Conservation (phyloP, 2,329 filamentous ascomycete genomes). For the Trichoderma koningii region DNA sequence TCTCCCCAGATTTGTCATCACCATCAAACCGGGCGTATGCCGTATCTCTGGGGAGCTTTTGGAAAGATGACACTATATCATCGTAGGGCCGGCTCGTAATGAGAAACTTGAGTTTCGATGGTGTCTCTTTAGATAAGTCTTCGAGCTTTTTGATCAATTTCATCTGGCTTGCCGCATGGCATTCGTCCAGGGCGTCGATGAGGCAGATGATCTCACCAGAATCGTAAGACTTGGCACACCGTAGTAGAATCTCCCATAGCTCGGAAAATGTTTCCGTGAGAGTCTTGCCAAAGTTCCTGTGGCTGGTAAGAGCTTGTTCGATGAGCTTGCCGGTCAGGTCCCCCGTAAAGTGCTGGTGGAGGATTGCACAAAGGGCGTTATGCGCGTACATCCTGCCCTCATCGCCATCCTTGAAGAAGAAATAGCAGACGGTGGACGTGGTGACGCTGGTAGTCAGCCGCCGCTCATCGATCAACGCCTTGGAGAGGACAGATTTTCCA, state of each 20-base stretch:
- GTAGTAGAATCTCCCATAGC: slow-evolving; percentile 25
- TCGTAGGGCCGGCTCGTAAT: slow-evolving; percentile 39
- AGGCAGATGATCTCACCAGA: slow-evolving; percentile 36
- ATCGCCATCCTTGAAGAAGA: slow-evolving; percentile 41
- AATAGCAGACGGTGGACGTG: slow-evolving; percentile 37
- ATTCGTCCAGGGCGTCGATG: slow-evolving; percentile 41
- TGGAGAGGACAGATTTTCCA: slow-evolving; percentile 38
- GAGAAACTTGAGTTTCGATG: slow-evolving; percentile 37
- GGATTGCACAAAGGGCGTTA: slow-evolving; percentile 33
- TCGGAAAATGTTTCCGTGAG: slow-evolving; percentile 16
- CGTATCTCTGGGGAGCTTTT: slow-evolving; percentile 9
- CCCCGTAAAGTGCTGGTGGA: slow-evolving; percentile 36
- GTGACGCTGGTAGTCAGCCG: slow-evolving; percentile 30
- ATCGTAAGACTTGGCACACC: slow-evolving; percentile 19
- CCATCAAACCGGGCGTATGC: slow-evolving; percentile 34
- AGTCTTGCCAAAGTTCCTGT: slow-evolving; percentile 6
- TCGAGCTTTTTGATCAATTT: slow-evolving; percentile 29
- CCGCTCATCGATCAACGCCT: slow-evolving; percentile 36
- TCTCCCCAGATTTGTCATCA: slow-evolving; percentile 35
- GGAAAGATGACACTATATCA: slow-evolving; percentile 29
- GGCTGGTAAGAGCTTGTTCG: not conserved
- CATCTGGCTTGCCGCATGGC: slow-evolving; percentile 27
- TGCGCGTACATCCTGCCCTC: slow-evolving; percentile 30
- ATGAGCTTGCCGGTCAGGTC: slow-evolving; percentile 26
- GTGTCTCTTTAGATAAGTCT: no score